Percentiles rank a stretch among this genome's conserved stretches.
These are phyloP conservation scores for Cryptococcus floricola DNA, from an alignment of 1,284 basidiomycete species.

Conservation along the genomic window DNA sequence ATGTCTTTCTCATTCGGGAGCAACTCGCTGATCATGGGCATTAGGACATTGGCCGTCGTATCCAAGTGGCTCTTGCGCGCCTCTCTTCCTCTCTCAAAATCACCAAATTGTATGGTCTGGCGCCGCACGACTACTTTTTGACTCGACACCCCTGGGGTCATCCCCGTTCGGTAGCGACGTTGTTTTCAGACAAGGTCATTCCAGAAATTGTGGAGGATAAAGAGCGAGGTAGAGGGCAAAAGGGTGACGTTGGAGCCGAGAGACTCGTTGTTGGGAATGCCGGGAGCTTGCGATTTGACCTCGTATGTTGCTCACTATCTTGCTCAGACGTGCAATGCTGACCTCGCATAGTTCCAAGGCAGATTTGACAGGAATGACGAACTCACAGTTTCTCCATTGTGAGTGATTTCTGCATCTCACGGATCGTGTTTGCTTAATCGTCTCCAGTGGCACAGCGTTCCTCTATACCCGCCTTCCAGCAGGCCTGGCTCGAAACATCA, in stretches of 20 bases:
- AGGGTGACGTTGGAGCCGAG: constrained; percentile 23
- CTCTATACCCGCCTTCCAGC: constrained; percentile 35
- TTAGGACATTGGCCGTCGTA: background rate
- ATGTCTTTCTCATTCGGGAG: background rate
- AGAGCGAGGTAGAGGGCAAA: constrained; percentile 20
- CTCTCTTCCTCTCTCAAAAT: constrained; percentile 38
- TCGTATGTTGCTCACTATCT: constrained; percentile 43
- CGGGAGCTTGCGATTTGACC: constrained; percentile 69
- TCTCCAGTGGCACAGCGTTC: constrained; percentile 33
- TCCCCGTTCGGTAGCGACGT: constrained; percentile 59
- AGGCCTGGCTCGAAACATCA: constrained; percentile 34
- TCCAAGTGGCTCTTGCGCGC: constrained; percentile 15
- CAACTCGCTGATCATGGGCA: background rate
- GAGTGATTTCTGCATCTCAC: constrained; percentile 3
- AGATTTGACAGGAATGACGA: constrained; percentile 74
- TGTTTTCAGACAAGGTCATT: constrained; percentile 60
- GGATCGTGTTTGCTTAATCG: background rate
- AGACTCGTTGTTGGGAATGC: constrained; percentile 69
- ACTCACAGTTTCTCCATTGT: constrained; percentile 65
- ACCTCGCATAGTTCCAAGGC: constrained; percentile 50
- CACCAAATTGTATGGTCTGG: constrained; percentile 57
- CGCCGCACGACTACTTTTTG: constrained; percentile 69
- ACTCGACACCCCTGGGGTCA: constrained; percentile 64
- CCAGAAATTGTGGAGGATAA: constrained; percentile 30
- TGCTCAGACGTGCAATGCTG: background rate